These are phyloP conservation scores for Xanthoconium stramineum DNA, from an alignment of 768 basidiomycete species.

Conservation along the genomic window DNA sequence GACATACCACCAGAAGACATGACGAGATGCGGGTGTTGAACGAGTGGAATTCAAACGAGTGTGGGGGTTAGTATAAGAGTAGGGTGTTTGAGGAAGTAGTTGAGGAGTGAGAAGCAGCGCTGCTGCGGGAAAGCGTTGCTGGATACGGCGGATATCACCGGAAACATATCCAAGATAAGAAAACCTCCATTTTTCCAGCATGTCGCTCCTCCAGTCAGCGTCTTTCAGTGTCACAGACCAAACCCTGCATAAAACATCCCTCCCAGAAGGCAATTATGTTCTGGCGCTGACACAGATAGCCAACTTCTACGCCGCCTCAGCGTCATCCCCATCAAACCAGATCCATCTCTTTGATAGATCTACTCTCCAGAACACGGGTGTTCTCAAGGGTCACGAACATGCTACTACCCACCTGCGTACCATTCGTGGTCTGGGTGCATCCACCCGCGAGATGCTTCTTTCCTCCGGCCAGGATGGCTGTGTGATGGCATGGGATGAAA, in stretches of 20 bases:
- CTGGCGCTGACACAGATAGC: conserved; percentile 51
- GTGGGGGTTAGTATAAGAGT: conserved; percentile 15
- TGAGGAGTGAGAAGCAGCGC: conserved; percentile 9
- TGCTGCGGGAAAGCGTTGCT: conserved; percentile 6
- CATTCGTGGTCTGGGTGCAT: conserved; percentile 39
- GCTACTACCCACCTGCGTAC: conserved; percentile 57
- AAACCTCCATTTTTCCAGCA: conserved; percentile 16
- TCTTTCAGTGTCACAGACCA: conserved; percentile 17
- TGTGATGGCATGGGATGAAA: conserved; percentile 74
- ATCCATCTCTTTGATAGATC: conserved; percentile 67
- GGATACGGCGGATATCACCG: conserved; percentile 15
- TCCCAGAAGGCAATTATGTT: conserved; percentile 53
- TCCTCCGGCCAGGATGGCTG: conserved; percentile 71
- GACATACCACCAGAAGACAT: conserved; percentile 32
- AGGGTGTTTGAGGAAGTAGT: neutral
- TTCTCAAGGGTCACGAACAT: conserved; percentile 54
- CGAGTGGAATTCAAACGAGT: conserved; percentile 29
- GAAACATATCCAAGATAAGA: conserved; percentile 27
- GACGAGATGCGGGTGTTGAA: conserved; percentile 12
- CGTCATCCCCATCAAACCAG: conserved; percentile 56
- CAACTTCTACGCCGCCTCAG: conserved; percentile 58
- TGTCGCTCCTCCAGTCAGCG: conserved; percentile 27
- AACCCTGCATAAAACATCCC: conserved; percentile 30
- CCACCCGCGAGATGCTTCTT: conserved; percentile 45
- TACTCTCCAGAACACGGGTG: conserved; percentile 44